A percentile compares a stretch with the other conserved stretches of the same genome.
These are phyloP conservation scores for Vitis hybrid DNA, from an alignment of 177 flowering plant species.

Conservation along the genomic window DNA sequence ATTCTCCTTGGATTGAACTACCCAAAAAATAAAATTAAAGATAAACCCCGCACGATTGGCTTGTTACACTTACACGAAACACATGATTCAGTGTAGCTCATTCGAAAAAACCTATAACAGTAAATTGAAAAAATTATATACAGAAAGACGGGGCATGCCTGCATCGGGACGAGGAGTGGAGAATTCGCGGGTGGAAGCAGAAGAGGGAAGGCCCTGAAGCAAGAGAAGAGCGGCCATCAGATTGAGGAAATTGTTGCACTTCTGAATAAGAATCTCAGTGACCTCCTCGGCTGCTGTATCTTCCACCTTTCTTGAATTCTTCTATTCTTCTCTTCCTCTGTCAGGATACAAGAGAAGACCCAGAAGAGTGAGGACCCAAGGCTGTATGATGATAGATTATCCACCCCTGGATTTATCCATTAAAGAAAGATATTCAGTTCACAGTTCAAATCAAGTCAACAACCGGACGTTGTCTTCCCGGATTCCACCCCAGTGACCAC, in stretches of 20 bases:
- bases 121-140: neutral
- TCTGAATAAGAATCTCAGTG: slow-evolving; percentile 49
- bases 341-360: no score
- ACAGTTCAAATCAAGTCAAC: no score
- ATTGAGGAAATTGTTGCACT: slow-evolving; percentile 71
- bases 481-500: no score
- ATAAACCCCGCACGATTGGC: neutral
- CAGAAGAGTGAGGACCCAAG: no score
- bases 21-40: neutral
- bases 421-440: no score
- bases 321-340: neutral
- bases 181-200: slow-evolving; percentile 35
- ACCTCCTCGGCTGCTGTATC: slow-evolving; percentile 48
- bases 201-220: slow-evolving; percentile 53
- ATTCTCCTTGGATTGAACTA: neutral
- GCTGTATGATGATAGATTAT: no score
- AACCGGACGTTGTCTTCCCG: no score
- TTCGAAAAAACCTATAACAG: neutral
- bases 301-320: slow-evolving; percentile 24
- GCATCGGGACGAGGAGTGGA: slow-evolving; percentile 24
- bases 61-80: neutral
- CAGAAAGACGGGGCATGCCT: slow-evolving; percentile 23
- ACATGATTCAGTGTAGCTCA: neutral
- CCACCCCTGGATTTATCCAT: no score
- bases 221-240: slow-evolving; percentile 48